phyloP scores from a whole-genome alignment of 768 basidiomycete species.

The Trametes cubensis region DNA sequence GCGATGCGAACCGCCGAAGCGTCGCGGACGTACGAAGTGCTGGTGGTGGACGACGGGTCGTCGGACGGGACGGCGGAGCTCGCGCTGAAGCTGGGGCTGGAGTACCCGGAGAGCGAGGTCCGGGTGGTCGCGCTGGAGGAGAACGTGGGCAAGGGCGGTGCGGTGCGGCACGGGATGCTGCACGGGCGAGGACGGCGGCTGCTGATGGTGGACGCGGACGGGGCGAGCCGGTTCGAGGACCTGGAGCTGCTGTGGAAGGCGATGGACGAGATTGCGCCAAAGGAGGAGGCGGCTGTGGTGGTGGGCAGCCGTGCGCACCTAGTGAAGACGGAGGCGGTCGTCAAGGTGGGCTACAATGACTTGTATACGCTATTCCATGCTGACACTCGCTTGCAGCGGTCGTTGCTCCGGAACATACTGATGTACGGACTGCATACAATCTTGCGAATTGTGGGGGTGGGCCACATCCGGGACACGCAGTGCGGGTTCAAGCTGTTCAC shows the following conservation, averaged over 20 bases:
- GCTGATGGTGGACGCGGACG: conserved; percentile 94
- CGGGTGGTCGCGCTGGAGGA: conserved; percentile 75
- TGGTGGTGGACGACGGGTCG: conserved; percentile 92
- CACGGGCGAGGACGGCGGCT: conserved; percentile 75
- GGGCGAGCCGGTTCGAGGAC: conserved; percentile 86
- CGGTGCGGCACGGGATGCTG: conserved; percentile 90
- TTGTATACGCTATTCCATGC: neutral
- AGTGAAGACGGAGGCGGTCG: conserved; percentile 89
- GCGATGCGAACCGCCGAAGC: conserved; percentile 33
- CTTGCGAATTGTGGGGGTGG: conserved; percentile 85
- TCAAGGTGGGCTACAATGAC: conserved; percentile 62
- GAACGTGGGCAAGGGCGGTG: conserved; percentile 93
- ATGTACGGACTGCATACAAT: conserved; percentile 95
- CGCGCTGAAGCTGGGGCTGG: conserved; percentile 64
- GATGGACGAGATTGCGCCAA: conserved; percentile 60
- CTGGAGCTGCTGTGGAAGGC: conserved; percentile 75
- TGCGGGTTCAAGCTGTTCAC: conserved; percentile 98
- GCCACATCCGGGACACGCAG: conserved; percentile 91
- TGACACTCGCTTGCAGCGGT: conserved; percentile 58
- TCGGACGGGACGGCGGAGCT: conserved; percentile 69
- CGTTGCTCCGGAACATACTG: conserved; percentile 82
- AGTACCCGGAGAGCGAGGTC: conserved; percentile 62
- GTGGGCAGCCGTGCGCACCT: conserved; percentile 92
- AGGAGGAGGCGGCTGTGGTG: conserved; percentile 61
- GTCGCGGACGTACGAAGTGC: conserved; percentile 68